phyloP scores from a whole-genome alignment of 306 rosid genomes.

The Inga leiocalycina region DNA sequence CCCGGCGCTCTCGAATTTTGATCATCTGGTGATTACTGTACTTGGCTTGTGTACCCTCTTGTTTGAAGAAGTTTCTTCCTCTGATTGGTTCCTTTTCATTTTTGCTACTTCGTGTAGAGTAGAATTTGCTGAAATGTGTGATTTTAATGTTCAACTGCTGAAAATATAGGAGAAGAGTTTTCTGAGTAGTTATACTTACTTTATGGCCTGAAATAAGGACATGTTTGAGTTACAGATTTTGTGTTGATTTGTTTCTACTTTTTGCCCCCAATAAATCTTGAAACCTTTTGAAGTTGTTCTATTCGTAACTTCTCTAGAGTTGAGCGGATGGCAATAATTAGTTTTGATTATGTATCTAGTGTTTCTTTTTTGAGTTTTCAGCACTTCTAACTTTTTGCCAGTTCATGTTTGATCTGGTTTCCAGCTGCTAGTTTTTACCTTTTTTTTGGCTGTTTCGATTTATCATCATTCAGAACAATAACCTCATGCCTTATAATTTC shows the following conservation, averaged over 20 bases:
- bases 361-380: background rate
- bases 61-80: background rate
- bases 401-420: background rate
- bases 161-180: background rate
- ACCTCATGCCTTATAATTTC: background rate
- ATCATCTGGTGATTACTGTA: background rate
- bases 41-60: background rate
- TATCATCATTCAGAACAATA: background rate
- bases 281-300: background rate
- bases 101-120: background rate
- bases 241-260: background rate
- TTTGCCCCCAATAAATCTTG: background rate
- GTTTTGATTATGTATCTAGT: background rate
- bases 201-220: background rate
- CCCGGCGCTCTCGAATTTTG: background rate
- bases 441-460: background rate
- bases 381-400: too few species aligned
- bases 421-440: background rate
- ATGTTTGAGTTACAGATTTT: background rate
- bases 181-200: background rate
- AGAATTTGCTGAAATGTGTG: background rate
- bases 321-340: background rate
- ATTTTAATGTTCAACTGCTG: background rate
- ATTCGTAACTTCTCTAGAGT: background rate
- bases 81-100: background rate